Evolutionary conservation across 2,329 filamentous ascomycete species (phyloP).

Genomic region (Curvularia hawaiiensis): DNA sequence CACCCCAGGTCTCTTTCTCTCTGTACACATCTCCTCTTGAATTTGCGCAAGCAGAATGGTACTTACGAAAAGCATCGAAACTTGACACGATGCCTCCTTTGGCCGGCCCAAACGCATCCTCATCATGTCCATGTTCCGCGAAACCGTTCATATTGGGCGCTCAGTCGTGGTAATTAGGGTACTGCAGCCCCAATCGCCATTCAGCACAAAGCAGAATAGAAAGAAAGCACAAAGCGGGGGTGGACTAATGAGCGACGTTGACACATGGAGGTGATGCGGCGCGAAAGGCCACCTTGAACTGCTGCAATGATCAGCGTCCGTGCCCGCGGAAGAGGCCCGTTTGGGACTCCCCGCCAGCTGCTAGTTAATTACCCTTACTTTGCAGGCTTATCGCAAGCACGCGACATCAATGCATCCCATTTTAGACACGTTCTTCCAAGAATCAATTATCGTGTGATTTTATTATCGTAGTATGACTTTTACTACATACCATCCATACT

Average conservation of each 20-base stretch:
- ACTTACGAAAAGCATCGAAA: conserved; percentile 96
- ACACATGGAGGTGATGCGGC: conserved; percentile 14
- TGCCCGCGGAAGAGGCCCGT: conserved; percentile 29
- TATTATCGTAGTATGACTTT: background rate
- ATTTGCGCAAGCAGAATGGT: background rate
- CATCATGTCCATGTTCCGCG: conserved; percentile 68
- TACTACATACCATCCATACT: conserved; percentile 7
- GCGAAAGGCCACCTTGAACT: conserved; percentile 46
- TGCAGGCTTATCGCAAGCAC: background rate
- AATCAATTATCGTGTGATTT: background rate
- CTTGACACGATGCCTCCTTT: conserved; percentile 66
- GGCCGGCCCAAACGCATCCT: conserved; percentile 80
- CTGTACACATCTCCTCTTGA: background rate
- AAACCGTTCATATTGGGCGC: conserved; percentile 74
- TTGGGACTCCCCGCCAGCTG: conserved; percentile 22
- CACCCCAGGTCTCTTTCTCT: background rate
- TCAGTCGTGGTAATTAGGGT: conserved; percentile 27
- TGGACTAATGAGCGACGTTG: conserved; percentile 28
- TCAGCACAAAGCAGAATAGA: conserved; percentile 3
- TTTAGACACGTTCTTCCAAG: background rate
- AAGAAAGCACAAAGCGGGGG: conserved; percentile 16
- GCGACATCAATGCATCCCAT: background rate
- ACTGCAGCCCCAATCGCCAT: conserved; percentile 36
- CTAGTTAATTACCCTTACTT: background rate
- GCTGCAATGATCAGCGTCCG: conserved; percentile 27